phyloP scores from a whole-genome alignment of 1,284 basidiomycete genomes.

The Inonotus obliquus region DNA sequence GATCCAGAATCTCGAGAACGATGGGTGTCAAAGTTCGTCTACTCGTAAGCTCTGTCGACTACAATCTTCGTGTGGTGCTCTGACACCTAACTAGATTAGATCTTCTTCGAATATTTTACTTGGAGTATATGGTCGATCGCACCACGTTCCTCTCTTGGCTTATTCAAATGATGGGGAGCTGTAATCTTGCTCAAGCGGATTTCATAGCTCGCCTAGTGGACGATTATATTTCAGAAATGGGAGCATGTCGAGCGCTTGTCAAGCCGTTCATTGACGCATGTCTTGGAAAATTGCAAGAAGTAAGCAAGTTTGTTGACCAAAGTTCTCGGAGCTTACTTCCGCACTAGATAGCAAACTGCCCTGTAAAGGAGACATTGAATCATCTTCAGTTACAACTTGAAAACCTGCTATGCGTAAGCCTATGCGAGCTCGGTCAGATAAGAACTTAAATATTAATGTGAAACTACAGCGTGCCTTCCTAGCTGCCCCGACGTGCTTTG shows the following conservation, averaged over 20 bases:
- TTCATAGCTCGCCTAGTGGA: conserved; percentile 77
- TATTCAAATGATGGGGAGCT: conserved; percentile 67
- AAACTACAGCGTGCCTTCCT: conserved; percentile 54
- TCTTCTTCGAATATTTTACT: conserved; percentile 75
- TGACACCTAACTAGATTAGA: conserved; percentile 45
- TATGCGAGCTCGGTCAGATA: neutral
- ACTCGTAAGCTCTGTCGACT: conserved; percentile 47
- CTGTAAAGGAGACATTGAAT: conserved; percentile 49
- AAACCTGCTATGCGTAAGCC: conserved; percentile 52
- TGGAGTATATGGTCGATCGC: conserved; percentile 79
- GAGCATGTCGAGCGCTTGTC: conserved; percentile 58
- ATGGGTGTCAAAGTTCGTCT: conserved; percentile 81
- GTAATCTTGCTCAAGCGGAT: conserved; percentile 82
- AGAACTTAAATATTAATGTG: neutral
- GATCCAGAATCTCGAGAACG: conserved; percentile 64
- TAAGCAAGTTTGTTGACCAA: conserved; percentile 27
- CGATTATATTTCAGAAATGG: conserved; percentile 74
- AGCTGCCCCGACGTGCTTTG: conserved; percentile 62
- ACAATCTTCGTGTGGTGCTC: neutral
- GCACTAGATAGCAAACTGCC: conserved; percentile 46
- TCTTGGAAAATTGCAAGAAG: conserved; percentile 65
- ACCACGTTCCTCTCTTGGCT: conserved; percentile 81
- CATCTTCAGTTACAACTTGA: conserved; percentile 52
- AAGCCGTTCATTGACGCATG: conserved; percentile 66
- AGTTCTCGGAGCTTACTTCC: conserved; percentile 7